Percentiles rank a stretch among this genome's conserved stretches.
Conservation (phyloP, 1,284 basidiomycete genomes). For the Dichomitus squalens region DNA sequence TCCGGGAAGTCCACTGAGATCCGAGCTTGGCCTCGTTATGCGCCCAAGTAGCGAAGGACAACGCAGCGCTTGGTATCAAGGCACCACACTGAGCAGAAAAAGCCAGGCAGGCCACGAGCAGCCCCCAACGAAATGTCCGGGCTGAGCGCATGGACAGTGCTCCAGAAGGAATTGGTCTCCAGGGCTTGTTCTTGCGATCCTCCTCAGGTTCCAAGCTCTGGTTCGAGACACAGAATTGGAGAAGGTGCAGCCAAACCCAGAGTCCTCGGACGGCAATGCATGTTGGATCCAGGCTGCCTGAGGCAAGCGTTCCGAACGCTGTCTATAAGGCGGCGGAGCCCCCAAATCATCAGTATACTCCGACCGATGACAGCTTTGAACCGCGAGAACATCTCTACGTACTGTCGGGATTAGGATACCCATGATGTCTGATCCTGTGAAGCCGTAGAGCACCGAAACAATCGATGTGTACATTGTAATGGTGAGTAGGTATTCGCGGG, state of each 20-base stretch:
- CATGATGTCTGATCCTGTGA: too few species aligned
- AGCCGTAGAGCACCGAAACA: too few species aligned
- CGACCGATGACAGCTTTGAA: too few species aligned
- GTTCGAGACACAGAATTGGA: slow-evolving; percentile 47
- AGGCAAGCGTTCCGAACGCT: too few species aligned
- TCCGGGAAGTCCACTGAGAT: slow-evolving; percentile 38
- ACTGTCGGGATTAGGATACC: too few species aligned
- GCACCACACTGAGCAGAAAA: background rate
- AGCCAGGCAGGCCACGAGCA: slow-evolving; percentile 38
- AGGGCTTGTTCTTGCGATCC: slow-evolving; percentile 45
- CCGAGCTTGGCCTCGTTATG: slow-evolving; percentile 40
- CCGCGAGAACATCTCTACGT: too few species aligned
- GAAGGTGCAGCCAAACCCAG: slow-evolving; percentile 47
- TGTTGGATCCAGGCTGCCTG: too few species aligned
- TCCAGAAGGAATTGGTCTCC: slow-evolving; percentile 46
- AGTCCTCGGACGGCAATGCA: too few species aligned
- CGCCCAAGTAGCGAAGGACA: slow-evolving; percentile 32
- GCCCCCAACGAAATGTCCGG: slow-evolving; percentile 38
- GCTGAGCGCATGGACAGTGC: slow-evolving; percentile 39
- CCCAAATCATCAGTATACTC: too few species aligned
- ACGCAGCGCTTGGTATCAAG: slow-evolving; percentile 27
- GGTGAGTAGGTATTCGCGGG: too few species aligned
- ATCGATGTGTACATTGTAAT: too few species aligned
- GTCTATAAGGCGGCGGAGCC: too few species aligned
- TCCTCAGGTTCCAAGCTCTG: slow-evolving; percentile 43